Conservation (phyloP, 345 rosid genomes). For the Gossypium longicalyx region DNA sequence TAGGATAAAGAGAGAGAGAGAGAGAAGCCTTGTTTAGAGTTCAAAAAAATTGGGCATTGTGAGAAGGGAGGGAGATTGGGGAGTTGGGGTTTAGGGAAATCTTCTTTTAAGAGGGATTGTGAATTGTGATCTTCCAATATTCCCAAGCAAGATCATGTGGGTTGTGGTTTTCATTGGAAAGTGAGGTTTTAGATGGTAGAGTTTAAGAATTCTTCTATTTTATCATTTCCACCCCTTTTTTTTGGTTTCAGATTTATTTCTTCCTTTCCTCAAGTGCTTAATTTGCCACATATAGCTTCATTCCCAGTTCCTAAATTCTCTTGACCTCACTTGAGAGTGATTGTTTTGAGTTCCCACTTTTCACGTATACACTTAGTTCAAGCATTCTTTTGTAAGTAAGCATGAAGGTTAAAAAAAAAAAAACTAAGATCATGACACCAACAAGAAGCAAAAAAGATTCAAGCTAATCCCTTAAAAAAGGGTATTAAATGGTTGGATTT, state of each 20-base stretch:
- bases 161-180: constrained; percentile 38
- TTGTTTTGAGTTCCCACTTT: background rate
- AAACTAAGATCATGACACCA: constrained; percentile 11
- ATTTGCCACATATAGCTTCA: constrained; percentile 11
- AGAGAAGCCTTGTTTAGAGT: constrained; percentile 9
- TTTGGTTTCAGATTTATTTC: constrained; percentile 20
- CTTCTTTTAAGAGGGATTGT: constrained; percentile 28
- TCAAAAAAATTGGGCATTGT: constrained; percentile 22
- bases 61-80: constrained; percentile 15
- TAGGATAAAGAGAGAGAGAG: constrained; percentile 5
- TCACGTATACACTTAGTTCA: background rate
- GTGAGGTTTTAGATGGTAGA: constrained; percentile 23
- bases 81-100: constrained; percentile 17
- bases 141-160: constrained; percentile 57
- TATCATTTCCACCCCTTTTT: background rate
- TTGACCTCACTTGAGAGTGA: background rate
- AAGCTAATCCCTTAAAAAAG: background rate
- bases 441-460: no score
- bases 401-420: constrained; percentile 13
- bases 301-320: background rate
- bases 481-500: constrained; percentile 20
- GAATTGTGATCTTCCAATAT: constrained; percentile 35
- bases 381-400: background rate
- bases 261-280: background rate
- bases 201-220: background rate